phyloP scores from a whole-genome alignment of 225 moss, liverwort and hornwort species.

The Antitrichia curtipendula region DNA sequence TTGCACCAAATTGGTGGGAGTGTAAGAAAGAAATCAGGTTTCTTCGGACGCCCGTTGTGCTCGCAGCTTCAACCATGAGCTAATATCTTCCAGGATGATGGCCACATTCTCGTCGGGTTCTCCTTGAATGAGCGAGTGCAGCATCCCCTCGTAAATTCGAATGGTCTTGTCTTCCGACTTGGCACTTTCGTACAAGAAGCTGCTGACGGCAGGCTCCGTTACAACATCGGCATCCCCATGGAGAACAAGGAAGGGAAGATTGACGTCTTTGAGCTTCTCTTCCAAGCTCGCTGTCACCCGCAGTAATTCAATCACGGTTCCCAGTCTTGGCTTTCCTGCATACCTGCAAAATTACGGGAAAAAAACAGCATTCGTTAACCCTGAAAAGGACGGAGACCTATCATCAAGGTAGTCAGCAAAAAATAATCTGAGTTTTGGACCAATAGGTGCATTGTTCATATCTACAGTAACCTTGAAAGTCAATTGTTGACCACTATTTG shows the following conservation, averaged over 20 bases:
- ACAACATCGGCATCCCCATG: conserved; percentile 84
- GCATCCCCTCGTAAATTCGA: conserved; percentile 72
- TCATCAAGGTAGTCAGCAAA: neutral
- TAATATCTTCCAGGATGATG: conserved; percentile 64
- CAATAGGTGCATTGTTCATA: neutral
- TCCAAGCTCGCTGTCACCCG: conserved; percentile 55
- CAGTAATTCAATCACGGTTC: conserved; percentile 70
- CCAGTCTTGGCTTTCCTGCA: conserved; percentile 80
- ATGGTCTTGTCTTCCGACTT: conserved; percentile 77
- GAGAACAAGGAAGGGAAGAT: conserved; percentile 67
- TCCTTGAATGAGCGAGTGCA: conserved; percentile 81
- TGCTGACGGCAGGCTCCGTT: conserved; percentile 81
- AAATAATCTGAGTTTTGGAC: neutral
- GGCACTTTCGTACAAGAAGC: conserved; percentile 51
- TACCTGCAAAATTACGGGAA: conserved; percentile 28
- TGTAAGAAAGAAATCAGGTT: neutral
- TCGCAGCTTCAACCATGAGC: conserved; percentile 60
- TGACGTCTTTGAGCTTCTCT: conserved; percentile 65
- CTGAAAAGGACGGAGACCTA: no score
- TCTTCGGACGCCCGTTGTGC: conserved; percentile 12
- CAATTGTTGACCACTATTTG: neutral
- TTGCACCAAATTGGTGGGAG: neutral
- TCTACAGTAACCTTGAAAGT: neutral
- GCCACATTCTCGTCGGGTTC: conserved; percentile 84
- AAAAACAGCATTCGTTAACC: neutral